These are phyloP conservation scores for Takashimella tepidaria DNA, from an alignment of 1,284 basidiomycete genomes.

Conservation along the genomic window DNA sequence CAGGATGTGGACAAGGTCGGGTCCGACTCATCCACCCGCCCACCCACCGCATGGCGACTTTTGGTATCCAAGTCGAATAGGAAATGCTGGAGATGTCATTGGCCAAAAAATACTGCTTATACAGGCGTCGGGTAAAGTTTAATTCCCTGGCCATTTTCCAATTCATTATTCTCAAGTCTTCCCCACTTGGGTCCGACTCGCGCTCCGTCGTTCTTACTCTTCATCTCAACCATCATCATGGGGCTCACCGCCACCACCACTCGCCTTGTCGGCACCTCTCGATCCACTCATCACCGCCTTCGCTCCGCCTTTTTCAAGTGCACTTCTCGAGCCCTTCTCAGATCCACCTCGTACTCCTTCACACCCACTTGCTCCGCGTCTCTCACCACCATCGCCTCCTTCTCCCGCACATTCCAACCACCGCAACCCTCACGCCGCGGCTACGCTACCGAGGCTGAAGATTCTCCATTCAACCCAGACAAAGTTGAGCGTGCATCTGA, in stretches of 20 bases:
- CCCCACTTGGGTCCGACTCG: too few relatives aligned
- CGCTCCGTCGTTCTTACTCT: too few relatives aligned
- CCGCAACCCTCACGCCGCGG: conserved; percentile 5
- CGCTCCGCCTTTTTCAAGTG: not conserved
- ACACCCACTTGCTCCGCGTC: not conserved
- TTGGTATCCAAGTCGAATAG: too few relatives aligned
- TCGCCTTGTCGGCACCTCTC: not conserved
- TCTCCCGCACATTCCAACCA: not conserved
- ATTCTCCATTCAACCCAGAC: conserved; percentile 34
- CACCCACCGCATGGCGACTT: too few relatives aligned
- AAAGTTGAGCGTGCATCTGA: conserved; percentile 70
- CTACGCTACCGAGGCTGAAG: conserved; percentile 32
- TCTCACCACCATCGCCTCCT: conserved; percentile 1
- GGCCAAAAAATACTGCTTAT: too few relatives aligned
- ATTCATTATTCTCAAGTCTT: too few relatives aligned
- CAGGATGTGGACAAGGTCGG: too few relatives aligned
- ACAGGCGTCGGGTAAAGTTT: too few relatives aligned
- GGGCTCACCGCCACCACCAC: not conserved
- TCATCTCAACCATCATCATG: not conserved
- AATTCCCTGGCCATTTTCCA: too few relatives aligned
- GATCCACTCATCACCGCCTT: not conserved
- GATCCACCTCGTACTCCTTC: too few relatives aligned
- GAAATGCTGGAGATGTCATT: too few relatives aligned
- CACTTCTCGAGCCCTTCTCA: not conserved
- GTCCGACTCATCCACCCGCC: too few relatives aligned